Conservation (phyloP, 176 grass and related monocot genomes). For the Cocos nucifera region DNA sequence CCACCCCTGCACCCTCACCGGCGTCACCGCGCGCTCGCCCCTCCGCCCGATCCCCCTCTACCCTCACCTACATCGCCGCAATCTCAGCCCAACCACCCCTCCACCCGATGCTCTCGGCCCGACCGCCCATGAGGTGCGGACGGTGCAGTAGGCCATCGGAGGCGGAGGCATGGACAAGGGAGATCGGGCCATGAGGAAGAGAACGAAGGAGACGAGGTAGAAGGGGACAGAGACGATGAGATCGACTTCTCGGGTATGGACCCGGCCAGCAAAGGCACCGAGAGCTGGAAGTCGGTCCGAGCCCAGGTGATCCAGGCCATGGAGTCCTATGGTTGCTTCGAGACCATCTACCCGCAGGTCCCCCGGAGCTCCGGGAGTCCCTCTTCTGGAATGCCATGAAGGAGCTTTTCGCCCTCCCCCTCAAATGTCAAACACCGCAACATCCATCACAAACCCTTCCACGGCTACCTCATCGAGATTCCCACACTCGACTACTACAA, state of each 20-base stretch:
- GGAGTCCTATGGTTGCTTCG: slow-evolving; percentile 7
- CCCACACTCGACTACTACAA: not conserved
- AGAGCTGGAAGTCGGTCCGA: not conserved
- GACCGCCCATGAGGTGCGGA: no score
- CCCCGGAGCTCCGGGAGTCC: not conserved
- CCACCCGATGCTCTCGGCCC: no score
- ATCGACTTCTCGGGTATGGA: not conserved
- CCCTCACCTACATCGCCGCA: no score
- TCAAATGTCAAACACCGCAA: slow-evolving; percentile 3
- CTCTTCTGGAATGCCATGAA: not conserved
- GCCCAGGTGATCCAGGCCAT: not conserved
- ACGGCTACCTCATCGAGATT: slow-evolving; percentile 7
- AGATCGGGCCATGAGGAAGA: no score
- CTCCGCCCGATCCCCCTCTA: no score
- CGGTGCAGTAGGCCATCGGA: no score
- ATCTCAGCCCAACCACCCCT: no score
- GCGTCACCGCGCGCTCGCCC: no score
- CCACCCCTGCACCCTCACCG: no score
- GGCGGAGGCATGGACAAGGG: no score
- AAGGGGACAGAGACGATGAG: not conserved
- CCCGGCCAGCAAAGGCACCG: not conserved
- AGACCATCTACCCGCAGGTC: slow-evolving; percentile 2
- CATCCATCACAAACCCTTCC: not conserved
- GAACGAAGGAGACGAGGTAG: no score
- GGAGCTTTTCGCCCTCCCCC: slow-evolving; percentile 10